Percentiles rank a stretch among this genome's conserved stretches.
Conservation (phyloP, 306 rosid species). For the Lithocarpus polystachyus region DNA sequence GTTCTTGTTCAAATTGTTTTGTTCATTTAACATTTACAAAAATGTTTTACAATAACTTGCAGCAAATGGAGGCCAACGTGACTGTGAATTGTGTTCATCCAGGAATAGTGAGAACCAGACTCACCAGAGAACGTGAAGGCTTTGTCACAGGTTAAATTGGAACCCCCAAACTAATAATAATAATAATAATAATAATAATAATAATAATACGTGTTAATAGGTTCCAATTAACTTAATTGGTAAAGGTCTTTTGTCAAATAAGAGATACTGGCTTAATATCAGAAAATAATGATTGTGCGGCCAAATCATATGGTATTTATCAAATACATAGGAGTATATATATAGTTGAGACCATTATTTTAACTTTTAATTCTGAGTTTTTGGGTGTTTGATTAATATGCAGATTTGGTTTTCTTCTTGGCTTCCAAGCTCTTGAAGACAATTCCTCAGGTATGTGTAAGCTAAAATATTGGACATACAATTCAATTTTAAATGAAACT, state of each 20-base stretch:
- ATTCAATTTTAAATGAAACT: neutral
- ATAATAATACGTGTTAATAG: neutral
- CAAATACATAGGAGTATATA: no score
- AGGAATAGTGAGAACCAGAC: slow-evolving; percentile 82
- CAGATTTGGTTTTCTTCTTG: slow-evolving; percentile 82
- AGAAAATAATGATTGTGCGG: neutral
- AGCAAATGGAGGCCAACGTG: slow-evolving; percentile 82
- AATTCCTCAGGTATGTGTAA: slow-evolving; percentile 69
- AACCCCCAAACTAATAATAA: neutral
- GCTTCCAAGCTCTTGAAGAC: slow-evolving; percentile 85
- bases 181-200: neutral
- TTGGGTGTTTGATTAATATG: neutral
- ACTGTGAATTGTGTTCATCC: slow-evolving; percentile 92
- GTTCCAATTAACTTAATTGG: no score
- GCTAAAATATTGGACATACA: neutral
- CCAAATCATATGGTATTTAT: no score
- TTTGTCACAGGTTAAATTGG: slow-evolving; percentile 53
- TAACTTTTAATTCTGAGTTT: neutral
- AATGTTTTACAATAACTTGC: neutral
- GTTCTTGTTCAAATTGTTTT: neutral
- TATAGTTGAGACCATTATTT: neutral
- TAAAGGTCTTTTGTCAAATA: neutral
- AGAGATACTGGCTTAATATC: no score
- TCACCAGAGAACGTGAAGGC: slow-evolving; percentile 94
- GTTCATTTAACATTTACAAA: neutral